Evolutionary conservation across 257 asterid species (phyloP).

Genomic region (Nicotiana tabacum): DNA sequence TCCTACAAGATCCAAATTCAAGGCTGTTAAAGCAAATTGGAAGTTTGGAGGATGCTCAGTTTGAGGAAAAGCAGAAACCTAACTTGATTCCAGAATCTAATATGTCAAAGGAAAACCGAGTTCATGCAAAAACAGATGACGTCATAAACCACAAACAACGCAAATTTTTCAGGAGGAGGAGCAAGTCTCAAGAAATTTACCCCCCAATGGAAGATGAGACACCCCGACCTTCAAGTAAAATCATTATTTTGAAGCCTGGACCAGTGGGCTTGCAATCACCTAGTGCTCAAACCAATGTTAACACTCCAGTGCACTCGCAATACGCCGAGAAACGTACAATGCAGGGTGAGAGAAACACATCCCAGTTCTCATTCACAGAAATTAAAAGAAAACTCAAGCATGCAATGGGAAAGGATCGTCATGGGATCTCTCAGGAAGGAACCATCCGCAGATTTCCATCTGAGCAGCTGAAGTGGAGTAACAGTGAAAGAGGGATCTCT

Average conservation of each 20-base stretch:
- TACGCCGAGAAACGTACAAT: conserved; percentile 18
- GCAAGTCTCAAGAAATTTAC: conserved; percentile 63
- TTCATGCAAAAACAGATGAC: conserved; percentile 38
- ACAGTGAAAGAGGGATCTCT: conserved; percentile 35
- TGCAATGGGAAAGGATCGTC: conserved; percentile 81
- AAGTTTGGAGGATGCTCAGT: conserved; percentile 34
- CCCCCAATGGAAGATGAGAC: conserved; percentile 43
- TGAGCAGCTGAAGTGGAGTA: conserved; percentile 36
- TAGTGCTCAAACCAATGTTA: conserved; percentile 17
- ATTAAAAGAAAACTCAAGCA: conserved; percentile 77
- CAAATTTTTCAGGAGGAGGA: conserved; percentile 64
- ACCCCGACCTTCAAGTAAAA: conserved; percentile 46
- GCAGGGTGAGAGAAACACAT: conserved; percentile 37
- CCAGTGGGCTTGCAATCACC: conserved; percentile 39
- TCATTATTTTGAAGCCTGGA: conserved; percentile 77
- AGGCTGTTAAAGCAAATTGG: conserved; percentile 43
- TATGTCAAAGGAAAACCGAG: conserved; percentile 32
- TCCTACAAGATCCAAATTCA: conserved; percentile 59
- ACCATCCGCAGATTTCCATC: conserved; percentile 13
- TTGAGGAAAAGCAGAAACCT: conserved; percentile 24
- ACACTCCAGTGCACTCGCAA: conserved; percentile 30
- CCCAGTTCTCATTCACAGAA: conserved; percentile 78
- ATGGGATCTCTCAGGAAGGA: conserved; percentile 31
- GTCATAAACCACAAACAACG: conserved; percentile 37
- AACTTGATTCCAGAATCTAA: conserved; percentile 30